Conservation (phyloP, 1,139 yeast species). For the Kluyveromyces sp. region DNA sequence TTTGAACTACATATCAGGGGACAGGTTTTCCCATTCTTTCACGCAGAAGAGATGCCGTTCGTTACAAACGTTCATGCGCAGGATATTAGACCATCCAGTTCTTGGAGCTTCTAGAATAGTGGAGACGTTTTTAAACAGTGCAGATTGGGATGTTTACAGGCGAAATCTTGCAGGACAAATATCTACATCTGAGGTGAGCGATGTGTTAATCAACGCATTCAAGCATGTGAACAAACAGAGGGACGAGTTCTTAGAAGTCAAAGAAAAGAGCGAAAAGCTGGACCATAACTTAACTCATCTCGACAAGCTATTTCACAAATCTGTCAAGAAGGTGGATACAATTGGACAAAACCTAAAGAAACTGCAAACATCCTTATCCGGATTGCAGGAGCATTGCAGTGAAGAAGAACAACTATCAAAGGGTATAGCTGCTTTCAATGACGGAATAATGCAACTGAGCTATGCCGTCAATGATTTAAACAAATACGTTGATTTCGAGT, state of each 20-base stretch:
- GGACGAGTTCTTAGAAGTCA: conserved; percentile 76
- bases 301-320: conserved; percentile 69
- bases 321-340: conserved; percentile 66
- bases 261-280: conserved; percentile 72
- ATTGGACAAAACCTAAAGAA: conserved; percentile 66
- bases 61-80: conserved; percentile 63
- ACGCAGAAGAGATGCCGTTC: conserved; percentile 82
- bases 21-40: conserved; percentile 73
- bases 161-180: conserved; percentile 41
- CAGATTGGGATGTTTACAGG: conserved; percentile 79
- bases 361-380: conserved; percentile 62
- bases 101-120: conserved; percentile 65
- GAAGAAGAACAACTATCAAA: conserved; percentile 37
- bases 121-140: conserved; percentile 69
- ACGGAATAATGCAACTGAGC: conserved; percentile 45
- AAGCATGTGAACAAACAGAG: conserved; percentile 70
- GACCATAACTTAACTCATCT: conserved; percentile 76
- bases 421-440: conserved; percentile 48
- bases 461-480: conserved; percentile 43
- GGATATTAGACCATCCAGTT: conserved; percentile 67
- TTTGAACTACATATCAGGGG: conserved; percentile 91
- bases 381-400: conserved; percentile 53
- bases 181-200: conserved; percentile 45
- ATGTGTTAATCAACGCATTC: conserved; percentile 85
- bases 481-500: conserved; percentile 70